Percentiles rank a stretch among this genome's conserved stretches.
Evolutionary conservation across 2,329 filamentous ascomycete genomes (phyloP).

Genomic region (Shiraia sp.): DNA sequence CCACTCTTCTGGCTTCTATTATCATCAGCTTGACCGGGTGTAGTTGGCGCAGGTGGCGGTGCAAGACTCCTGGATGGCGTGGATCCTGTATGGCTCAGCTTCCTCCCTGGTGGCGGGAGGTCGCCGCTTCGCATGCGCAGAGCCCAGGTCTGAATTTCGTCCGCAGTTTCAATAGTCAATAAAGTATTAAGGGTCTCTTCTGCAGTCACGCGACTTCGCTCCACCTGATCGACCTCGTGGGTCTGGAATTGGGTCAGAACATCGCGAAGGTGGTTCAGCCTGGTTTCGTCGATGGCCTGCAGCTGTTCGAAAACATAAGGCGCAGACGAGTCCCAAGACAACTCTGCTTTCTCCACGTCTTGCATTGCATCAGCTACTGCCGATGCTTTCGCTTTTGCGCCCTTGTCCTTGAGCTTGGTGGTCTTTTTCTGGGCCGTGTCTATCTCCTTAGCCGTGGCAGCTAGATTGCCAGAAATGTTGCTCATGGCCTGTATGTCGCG

Average conservation of each 20-base stretch:
- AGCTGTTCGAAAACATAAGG: slow-evolving; percentile 94
- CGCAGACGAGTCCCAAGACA: slow-evolving; percentile 92
- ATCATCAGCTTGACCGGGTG: slow-evolving; percentile 53
- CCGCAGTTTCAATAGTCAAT: slow-evolving; percentile 82
- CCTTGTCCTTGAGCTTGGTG: slow-evolving; percentile 83
- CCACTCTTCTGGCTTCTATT: slow-evolving; percentile 59
- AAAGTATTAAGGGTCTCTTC: slow-evolving; percentile 81
- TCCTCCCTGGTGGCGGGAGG: slow-evolving; percentile 34
- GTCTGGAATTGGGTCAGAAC: slow-evolving; percentile 91
- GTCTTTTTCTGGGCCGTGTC: slow-evolving; percentile 81
- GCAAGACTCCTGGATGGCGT: slow-evolving; percentile 42
- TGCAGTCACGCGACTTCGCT: slow-evolving; percentile 72
- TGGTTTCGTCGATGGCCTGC: slow-evolving; percentile 85
- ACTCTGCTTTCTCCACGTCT: slow-evolving; percentile 74
- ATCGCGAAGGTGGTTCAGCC: slow-evolving; percentile 87
- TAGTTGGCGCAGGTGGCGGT: slow-evolving; percentile 36
- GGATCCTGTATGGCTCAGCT: slow-evolving; percentile 32
- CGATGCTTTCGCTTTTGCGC: slow-evolving; percentile 71
- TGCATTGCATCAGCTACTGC: slow-evolving; percentile 76
- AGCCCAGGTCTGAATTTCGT: slow-evolving; percentile 80
- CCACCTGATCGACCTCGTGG: slow-evolving; percentile 84
- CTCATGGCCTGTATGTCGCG: slow-evolving; percentile 78
- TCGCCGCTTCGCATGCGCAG: slow-evolving; percentile 49
- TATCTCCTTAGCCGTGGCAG: slow-evolving; percentile 79
- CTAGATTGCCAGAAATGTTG: slow-evolving; percentile 79